A percentile compares a stretch with the other conserved stretches of the same genome.
phyloP scores from a whole-genome alignment of 2,329 filamentous ascomycete genomes.

The Colletotrichum sp. region DNA sequence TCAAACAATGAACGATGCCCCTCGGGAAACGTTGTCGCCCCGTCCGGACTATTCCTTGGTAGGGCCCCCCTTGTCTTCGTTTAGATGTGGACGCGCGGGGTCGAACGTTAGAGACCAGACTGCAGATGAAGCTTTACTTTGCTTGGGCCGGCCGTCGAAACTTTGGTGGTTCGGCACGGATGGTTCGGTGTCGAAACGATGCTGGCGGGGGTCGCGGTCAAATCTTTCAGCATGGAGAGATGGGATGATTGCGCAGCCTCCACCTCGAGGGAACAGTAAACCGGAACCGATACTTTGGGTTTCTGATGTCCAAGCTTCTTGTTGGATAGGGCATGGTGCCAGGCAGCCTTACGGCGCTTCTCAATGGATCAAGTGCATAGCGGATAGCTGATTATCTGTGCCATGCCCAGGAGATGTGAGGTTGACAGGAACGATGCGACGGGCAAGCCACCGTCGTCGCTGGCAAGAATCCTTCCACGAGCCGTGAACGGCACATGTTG shows the following conservation, averaged over 20 bases:
- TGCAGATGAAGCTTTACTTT: background rate
- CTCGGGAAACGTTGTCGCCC: background rate
- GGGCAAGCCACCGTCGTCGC: background rate
- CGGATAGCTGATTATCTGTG: fast-evolving
- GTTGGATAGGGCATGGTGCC: background rate
- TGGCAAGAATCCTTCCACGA: background rate
- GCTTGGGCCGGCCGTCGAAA: background rate
- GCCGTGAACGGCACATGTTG: background rate
- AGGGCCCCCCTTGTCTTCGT: background rate
- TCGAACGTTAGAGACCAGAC: background rate
- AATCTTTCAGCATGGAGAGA: background rate
- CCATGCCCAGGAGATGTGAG: background rate
- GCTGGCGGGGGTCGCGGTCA: background rate
- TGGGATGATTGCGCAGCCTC: background rate
- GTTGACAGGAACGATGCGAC: background rate
- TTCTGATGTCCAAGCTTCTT: background rate
- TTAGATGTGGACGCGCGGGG: background rate
- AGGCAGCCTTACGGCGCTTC: background rate
- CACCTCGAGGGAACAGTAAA: background rate
- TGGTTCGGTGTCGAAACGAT: background rate
- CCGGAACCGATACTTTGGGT: background rate
- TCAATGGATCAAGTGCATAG: background rate
- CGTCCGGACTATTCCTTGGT: background rate
- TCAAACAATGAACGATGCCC: background rate
- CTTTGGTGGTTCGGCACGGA: background rate